These are phyloP conservation scores for Kazachstania taianensis DNA, from an alignment of 805 yeast species.

Conservation along the genomic window DNA sequence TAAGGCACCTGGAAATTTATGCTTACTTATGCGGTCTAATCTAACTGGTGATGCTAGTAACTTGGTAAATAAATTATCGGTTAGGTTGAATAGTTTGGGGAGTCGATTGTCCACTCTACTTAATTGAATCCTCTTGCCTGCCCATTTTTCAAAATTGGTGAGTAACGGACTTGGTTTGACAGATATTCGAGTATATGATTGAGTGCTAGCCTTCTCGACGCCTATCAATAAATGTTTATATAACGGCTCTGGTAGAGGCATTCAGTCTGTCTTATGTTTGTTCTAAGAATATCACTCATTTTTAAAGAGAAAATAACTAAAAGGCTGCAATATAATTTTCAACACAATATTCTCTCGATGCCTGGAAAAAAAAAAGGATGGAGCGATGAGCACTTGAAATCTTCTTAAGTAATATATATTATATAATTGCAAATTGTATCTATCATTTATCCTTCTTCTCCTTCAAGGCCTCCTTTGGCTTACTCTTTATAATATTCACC, in stretches of 20 bases:
- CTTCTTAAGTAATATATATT: too few species aligned
- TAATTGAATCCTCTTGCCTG: slow-evolving; percentile 23
- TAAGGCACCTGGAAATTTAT: slow-evolving; percentile 33
- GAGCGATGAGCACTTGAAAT: too few species aligned
- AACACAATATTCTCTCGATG: too few species aligned
- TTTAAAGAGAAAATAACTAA: too few species aligned
- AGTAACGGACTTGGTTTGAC: slow-evolving; percentile 7
- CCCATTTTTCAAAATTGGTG: slow-evolving; percentile 29
- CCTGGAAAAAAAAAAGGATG: too few species aligned
- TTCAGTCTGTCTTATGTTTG: too few species aligned
- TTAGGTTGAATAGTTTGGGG: slow-evolving; percentile 9
- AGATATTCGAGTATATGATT: background rate
- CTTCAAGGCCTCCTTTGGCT: background rate
- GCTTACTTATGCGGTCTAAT: slow-evolving; percentile 29
- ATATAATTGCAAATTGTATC: too few species aligned
- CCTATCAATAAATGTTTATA: background rate
- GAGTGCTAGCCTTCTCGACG: too few species aligned
- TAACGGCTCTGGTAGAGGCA: background rate
- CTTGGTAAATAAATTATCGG: slow-evolving; percentile 31
- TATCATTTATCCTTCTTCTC: slow-evolving; percentile 5
- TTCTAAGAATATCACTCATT: too few species aligned
- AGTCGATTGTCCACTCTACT: background rate
- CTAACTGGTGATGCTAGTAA: slow-evolving; percentile 36
- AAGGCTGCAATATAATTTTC: too few species aligned
- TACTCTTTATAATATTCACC: slow-evolving; percentile 22